These are phyloP conservation scores for Amesomyces nigricolor DNA, from an alignment of 2,329 filamentous ascomycete species.

Conservation along the genomic window DNA sequence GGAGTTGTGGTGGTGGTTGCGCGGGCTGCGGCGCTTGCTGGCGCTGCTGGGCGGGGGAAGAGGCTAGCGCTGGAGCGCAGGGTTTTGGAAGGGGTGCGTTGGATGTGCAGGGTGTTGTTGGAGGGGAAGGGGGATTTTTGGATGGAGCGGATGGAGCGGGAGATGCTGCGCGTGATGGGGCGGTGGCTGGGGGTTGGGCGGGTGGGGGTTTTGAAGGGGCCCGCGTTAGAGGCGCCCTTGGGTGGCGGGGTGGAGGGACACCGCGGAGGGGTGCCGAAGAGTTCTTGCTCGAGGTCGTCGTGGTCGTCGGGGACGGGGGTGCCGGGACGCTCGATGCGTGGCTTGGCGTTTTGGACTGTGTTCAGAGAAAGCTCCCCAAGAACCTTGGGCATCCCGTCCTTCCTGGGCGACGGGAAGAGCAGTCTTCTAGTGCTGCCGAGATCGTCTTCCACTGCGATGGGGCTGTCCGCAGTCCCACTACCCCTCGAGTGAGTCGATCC, in stretches of 20 bases:
- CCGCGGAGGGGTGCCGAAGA: slow-evolving; percentile 58
- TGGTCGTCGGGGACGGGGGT: slow-evolving; percentile 33
- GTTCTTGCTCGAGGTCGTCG: slow-evolving; percentile 45
- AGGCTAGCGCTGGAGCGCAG: slow-evolving; percentile 30
- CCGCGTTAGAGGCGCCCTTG: slow-evolving; percentile 35
- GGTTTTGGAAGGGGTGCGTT: slow-evolving; percentile 45
- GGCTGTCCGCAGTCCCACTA: slow-evolving; percentile 52
- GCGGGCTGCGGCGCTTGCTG: slow-evolving; percentile 40
- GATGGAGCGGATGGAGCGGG: slow-evolving; percentile 44
- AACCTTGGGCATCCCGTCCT: slow-evolving; percentile 56
- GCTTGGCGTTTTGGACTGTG: slow-evolving; percentile 43
- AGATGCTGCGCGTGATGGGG: slow-evolving; percentile 56
- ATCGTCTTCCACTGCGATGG: slow-evolving; percentile 48
- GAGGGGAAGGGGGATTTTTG: slow-evolving; percentile 41
- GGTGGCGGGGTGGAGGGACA: slow-evolving; percentile 50
- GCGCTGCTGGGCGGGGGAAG: slow-evolving; percentile 13
- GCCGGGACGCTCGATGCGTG: slow-evolving; percentile 17
- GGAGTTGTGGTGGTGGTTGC: slow-evolving; percentile 26
- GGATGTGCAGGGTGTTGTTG: slow-evolving; percentile 30
- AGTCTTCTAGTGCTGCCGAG: slow-evolving; percentile 59
- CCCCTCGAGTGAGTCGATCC: slow-evolving; percentile 51
- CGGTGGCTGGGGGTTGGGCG: slow-evolving; percentile 56
- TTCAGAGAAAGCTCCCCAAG: slow-evolving; percentile 55
- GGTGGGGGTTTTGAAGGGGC: slow-evolving; percentile 56
- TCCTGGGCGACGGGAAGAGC: slow-evolving; percentile 71